Evolutionary conservation across 331 rosid species (phyloP), one percentile per base, ranked within the genome.

Genomic region (Malus hybrid): DNA sequence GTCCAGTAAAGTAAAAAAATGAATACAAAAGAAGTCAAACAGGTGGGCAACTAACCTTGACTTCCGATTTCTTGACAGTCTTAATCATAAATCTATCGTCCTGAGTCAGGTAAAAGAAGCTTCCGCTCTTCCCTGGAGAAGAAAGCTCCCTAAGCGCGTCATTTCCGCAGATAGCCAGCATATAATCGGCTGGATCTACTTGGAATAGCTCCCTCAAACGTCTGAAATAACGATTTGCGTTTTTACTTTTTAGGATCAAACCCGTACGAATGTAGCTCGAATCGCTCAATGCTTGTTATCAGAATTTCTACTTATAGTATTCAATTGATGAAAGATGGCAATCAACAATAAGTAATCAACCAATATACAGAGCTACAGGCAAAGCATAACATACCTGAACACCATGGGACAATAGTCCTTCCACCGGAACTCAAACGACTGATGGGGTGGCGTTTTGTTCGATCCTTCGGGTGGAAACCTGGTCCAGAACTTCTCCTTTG

Each of bases 71-170:
- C 90, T 86, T 95, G 84, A 95, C 99, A 0, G 99, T 95, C 86
- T 95, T 95, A 56, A 95, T 92, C 97, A 95, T 92, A 80, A 95
- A 92, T 42, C 99, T 78, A 76, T 95, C 99, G 55, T 95, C 99
- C 80, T 95, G 99, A 16, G 99, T 95, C 78, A 95, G 82, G 85
- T 95, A 95, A 84, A 95, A 95, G 78, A 85, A 69, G 78, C 99
- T 90, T 46, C 99, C 97, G 13, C 99, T 95, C 84, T 95, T 92
- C 65, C 99, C 99, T 0, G 99, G 97, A 22, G 99, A 95, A 34
- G 97, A 95, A 71, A 95, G 96, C 90, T 92, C 97, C 76, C 97
- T 76, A 6, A 95, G 97, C 19, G 99, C 90, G 76, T 89, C 97
- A 76, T 92, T 81, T 48, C 99, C 99, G 33, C 99, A 95, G 73